Base-by-base conservation (phyloP, 2,329 filamentous ascomycete species). In the Emergomyces pasteurianus region DNA sequence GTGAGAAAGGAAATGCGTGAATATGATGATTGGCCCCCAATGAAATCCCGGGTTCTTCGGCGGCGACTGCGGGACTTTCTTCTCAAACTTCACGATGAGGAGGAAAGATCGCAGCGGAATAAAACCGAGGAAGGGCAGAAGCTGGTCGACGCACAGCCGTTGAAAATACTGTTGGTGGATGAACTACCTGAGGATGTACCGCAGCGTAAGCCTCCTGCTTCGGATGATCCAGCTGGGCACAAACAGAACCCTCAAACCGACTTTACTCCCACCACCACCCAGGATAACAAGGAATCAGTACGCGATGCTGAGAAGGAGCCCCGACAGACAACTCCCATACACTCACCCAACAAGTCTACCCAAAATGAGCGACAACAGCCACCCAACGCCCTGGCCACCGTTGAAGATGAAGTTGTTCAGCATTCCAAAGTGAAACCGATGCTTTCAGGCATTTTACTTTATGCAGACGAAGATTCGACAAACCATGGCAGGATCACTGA, bases 21-120 rank as follows among this genome's bases (percentile, higher is more conserved):
- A 2, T 64, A 77, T 0, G 71, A 71, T 23, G 80, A 84, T 60
- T 86, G 83, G 79, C 78, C 77, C n/a, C 72, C 77, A 38, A 75
- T 83, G 64, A 71, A 78, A 57, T 77, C 83, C 0, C 79, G 81
- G 0, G 70, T 79, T 9, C 82, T 92, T 68, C 85, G 92, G 26
- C 73, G 74, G 40, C 76, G 83, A 5, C 84, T 95, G 49, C 84
- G 90, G 36, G 72, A 83, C 0, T 79, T 87, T 46, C 79, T 96
- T 0, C 80, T 90, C 58, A 64, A 74, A 0, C 77, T 92, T 21
- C 83, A 89, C 61, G 69, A 76, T 8, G 76, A 83, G 64, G 86
- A 88, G 66, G 78, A 80, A 52, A 69, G 72, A 18, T 58, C 38
- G 43, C 31, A 43, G 3, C 26, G 56, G 57, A 54, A 52, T 34